These are phyloP conservation scores for Saccharomycopsis sp. DNA, from an alignment of 805 yeast species.

Conservation along the genomic window DNA sequence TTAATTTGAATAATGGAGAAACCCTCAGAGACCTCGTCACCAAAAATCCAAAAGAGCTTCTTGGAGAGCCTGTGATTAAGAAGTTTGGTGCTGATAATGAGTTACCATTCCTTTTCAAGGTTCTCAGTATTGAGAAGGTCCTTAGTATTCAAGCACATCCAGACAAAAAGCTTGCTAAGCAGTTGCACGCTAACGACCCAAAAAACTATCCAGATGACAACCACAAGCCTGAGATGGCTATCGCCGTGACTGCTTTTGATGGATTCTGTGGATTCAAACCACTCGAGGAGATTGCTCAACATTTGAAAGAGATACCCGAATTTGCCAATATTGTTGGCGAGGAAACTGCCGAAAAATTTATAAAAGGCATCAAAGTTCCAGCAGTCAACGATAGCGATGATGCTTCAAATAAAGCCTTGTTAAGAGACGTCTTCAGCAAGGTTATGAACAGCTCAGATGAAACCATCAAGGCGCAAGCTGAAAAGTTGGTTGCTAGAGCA, in stretches of 20 bases:
- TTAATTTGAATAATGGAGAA: slow-evolving; percentile 45
- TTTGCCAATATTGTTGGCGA: slow-evolving; percentile 52
- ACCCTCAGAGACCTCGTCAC: slow-evolving; percentile 62
- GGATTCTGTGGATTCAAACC: slow-evolving; percentile 99
- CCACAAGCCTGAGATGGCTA: slow-evolving; percentile 99
- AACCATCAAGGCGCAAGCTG: slow-evolving; percentile 50
- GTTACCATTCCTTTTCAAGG: slow-evolving; percentile 90
- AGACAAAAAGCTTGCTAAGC: slow-evolving; percentile 75
- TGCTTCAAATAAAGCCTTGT: slow-evolving; percentile 49
- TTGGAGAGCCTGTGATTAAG: slow-evolving; percentile 51
- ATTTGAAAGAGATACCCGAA: slow-evolving; percentile 71
- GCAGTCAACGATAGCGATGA: slow-evolving; percentile 38
- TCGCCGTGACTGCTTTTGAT: slow-evolving; percentile 92
- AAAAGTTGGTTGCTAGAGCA: slow-evolving; percentile 61
- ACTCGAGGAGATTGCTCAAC: slow-evolving; percentile 61
- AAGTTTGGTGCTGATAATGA: slow-evolving; percentile 66
- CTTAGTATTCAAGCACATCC: slow-evolving; percentile 97
- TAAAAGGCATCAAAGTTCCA: slow-evolving; percentile 35
- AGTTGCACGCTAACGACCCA: slow-evolving; percentile 77
- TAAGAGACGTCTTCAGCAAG: slow-evolving; percentile 69
- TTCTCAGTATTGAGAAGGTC: slow-evolving; percentile 86
- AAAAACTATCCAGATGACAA: slow-evolving; percentile 94
- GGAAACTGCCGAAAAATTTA: slow-evolving; percentile 48
- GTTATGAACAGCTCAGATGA: slow-evolving; percentile 78
- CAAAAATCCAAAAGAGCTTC: slow-evolving; percentile 47